Evolutionary conservation across 768 basidiomycete genomes (phyloP), one percentile per base, ranked within the genome.

Genomic region (Suillus sp.): DNA sequence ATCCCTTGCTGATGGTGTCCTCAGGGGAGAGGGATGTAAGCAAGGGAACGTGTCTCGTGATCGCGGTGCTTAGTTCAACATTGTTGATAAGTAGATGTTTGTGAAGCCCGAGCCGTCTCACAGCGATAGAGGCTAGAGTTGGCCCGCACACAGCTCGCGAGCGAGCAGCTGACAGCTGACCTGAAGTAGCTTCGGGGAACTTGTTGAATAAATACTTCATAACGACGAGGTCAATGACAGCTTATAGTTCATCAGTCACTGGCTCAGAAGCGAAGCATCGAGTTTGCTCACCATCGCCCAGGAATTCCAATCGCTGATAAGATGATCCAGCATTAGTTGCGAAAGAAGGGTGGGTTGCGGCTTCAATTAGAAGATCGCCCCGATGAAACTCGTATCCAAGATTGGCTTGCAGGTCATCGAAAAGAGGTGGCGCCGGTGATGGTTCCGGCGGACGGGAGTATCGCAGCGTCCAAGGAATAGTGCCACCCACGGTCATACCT

Each of bases 291-390:
- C 93, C 91, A 71, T 96, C 95, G 37, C 95, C 95, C 3, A 96
- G 81, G 68, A 94, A 95, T 68, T 96, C 95, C 13, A 95, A 78
- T 16, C 95, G 84, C 65, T 96, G 90, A 74, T 96, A 96, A 3
- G 91, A 92, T 7, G 84, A 78, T 11, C 80, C 80, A 14, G 80
- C 82, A 1, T 77, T 76, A 4, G 75, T 72, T 11, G 81, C 78
- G 67, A 91, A 91, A 0, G 92, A 93, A 0, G 93, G 90, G 71
- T 96, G 95, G 0, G 92, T 93, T n/a, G 94, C 75, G 10, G 93
- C 93, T 75, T 94, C 88, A 9, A 90, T 69, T 2, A 96, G 75
- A 18, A 92, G 74, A 55, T 82, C 79, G n/a, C 84, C 82, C 22
- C 82, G 78, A 62, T 81, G 79, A 72, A 95, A 94, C 27, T 77